Percentiles rank a stretch among this genome's conserved stretches.
Conservation (phyloP, 1,284 basidiomycete species). For the Trichosporon ovoides region DNA sequence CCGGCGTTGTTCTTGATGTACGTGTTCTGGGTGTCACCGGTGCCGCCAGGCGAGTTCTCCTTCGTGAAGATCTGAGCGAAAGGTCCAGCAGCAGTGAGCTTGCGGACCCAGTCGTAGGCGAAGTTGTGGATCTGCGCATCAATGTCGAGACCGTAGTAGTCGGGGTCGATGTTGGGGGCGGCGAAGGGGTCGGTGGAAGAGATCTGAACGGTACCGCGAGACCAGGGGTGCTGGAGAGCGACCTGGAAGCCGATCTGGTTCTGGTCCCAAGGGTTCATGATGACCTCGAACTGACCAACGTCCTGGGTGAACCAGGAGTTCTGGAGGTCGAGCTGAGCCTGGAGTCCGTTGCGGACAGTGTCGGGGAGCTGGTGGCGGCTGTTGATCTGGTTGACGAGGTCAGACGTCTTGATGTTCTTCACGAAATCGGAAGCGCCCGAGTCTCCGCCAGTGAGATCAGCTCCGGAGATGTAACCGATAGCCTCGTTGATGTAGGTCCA, state of each 20-base stretch:
- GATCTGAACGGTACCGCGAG: slow-evolving; percentile 52
- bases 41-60: slow-evolving; percentile 27
- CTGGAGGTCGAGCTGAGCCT: slow-evolving; percentile 37
- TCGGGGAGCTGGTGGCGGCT: slow-evolving; percentile 35
- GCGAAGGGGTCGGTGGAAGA: slow-evolving; percentile 56
- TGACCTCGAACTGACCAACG: slow-evolving; percentile 45
- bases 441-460: slow-evolving; percentile 50
- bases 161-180: slow-evolving; percentile 59
- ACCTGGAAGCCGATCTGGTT: slow-evolving; percentile 30
- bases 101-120: slow-evolving; percentile 36
- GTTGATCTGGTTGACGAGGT: slow-evolving; percentile 53
- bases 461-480: slow-evolving; percentile 36
- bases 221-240: slow-evolving; percentile 48
- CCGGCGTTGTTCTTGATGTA: slow-evolving; percentile 37
- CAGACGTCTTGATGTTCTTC: slow-evolving; percentile 49
- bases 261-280: slow-evolving; percentile 40
- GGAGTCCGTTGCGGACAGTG: slow-evolving; percentile 38
- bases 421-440: slow-evolving; percentile 49
- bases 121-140: slow-evolving; percentile 39
- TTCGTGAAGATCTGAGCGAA: slow-evolving; percentile 29
- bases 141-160: slow-evolving; percentile 53
- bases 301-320: slow-evolving; percentile 33
- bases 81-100: slow-evolving; percentile 32
- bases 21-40: slow-evolving; percentile 32
- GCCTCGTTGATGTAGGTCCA: slow-evolving; percentile 50